Conservation (phyloP, 352 stramenopile species). For the Halophytophthora batemanensis region DNA sequence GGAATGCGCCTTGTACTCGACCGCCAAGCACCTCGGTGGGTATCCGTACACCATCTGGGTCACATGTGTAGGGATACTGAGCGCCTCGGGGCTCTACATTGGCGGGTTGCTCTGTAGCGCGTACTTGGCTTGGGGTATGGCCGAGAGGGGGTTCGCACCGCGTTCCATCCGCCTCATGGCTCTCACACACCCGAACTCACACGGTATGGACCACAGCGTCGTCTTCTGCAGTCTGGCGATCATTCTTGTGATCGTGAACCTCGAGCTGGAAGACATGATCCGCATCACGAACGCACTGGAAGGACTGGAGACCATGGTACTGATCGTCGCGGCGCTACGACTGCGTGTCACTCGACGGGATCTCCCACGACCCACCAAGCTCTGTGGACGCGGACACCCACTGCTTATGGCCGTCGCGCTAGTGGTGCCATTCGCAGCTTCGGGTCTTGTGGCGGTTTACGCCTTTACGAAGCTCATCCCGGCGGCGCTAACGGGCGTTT, state of each 20-base stretch:
- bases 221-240: conserved; percentile 58
- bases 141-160: conserved; percentile 43
- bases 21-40: conserved; percentile 37
- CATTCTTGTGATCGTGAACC: conserved; percentile 54
- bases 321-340: conserved; percentile 37
- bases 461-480: conserved; percentile 44
- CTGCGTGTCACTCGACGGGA: conserved; percentile 36
- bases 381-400: conserved; percentile 32
- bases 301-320: conserved; percentile 36
- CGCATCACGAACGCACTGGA: conserved; percentile 50
- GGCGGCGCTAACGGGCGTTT: conserved; percentile 34
- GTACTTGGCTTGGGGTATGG: conserved; percentile 57
- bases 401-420: conserved; percentile 35
- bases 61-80: conserved; percentile 29
- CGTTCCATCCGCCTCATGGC: conserved; percentile 37
- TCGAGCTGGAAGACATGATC: conserved; percentile 49
- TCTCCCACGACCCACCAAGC: conserved; percentile 35
- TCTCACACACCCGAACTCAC: conserved; percentile 21
- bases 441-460: conserved; percentile 31
- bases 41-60: conserved; percentile 27
- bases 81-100: conserved; percentile 45
- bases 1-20: conserved; percentile 26
- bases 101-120: conserved; percentile 40
- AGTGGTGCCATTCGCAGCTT: conserved; percentile 29
- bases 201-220: conserved; percentile 33